A percentile compares a stretch with the other conserved stretches of the same genome.
Evolutionary conservation across 140 eudicot genomes (phyloP).

Genomic region (Cichorium intybus): DNA sequence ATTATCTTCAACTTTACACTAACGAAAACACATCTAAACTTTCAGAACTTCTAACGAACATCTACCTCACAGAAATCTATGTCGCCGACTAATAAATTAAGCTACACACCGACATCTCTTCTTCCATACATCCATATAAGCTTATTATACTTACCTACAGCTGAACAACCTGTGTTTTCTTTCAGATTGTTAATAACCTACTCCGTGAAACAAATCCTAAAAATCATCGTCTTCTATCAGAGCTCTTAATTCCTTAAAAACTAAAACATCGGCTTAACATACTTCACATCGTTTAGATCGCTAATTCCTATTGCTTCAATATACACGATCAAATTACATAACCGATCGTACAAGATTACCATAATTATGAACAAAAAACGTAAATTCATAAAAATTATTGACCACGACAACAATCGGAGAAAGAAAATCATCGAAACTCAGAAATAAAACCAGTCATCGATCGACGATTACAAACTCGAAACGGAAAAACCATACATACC

Average conservation of each 20-base stretch:
- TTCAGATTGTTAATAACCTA: conserved; percentile 7
- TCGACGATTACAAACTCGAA: conserved; percentile 9
- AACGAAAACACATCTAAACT: conserved; percentile 2
- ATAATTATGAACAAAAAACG: too few species aligned
- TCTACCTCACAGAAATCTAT: background rate
- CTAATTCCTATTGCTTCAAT: background rate
- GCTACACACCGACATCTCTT: background rate
- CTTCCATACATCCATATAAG: background rate
- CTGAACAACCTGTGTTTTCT: background rate
- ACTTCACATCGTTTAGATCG: conserved; percentile 18
- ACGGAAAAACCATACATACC: conserved; percentile 9
- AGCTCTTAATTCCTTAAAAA: conserved; percentile 15
- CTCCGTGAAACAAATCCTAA: background rate
- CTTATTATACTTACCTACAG: background rate
- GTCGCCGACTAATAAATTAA: background rate
- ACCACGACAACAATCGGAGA: background rate
- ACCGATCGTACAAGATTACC: background rate
- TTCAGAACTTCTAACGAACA: conserved; percentile 1
- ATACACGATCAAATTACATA: conserved; percentile 15
- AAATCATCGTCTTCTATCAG: conserved; percentile 2
- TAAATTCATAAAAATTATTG: background rate
- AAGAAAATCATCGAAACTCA: background rate
- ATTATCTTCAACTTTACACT: conserved; percentile 1
- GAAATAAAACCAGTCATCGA: background rate
- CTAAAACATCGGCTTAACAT: background rate